Percentiles rank a stretch among this genome's conserved stretches.
phyloP scores from a whole-genome alignment of 345 rosid genomes.

The Acer campestre region DNA sequence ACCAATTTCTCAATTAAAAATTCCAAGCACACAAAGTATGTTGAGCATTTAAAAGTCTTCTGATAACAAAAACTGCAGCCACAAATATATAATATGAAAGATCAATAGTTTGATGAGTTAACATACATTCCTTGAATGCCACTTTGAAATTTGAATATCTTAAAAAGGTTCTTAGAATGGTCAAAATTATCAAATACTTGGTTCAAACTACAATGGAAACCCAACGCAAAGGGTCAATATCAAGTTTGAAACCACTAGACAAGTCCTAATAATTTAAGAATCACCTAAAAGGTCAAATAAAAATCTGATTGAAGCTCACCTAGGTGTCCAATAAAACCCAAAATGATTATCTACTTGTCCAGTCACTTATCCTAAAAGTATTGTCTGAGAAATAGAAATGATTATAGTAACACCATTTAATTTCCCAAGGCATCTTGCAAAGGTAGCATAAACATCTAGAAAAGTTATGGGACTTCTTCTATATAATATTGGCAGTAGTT shows the following conservation, averaged over 20 bases:
- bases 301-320: background rate
- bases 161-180: background rate
- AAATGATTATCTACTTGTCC: background rate
- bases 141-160: no score
- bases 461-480: background rate
- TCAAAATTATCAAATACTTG: background rate
- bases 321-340: background rate
- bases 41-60: background rate
- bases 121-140: no score
- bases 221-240: no score
- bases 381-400: background rate
- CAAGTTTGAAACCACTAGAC: background rate
- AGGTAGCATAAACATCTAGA: background rate
- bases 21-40: background rate
- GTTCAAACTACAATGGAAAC: background rate
- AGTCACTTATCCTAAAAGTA: background rate
- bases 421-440: background rate
- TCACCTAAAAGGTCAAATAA: background rate
- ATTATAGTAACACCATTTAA: background rate
- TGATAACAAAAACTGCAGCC: background rate
- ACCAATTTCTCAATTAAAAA: background rate
- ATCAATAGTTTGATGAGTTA: no score
- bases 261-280: background rate
- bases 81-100: background rate
- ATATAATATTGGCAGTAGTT: background rate